Percentiles rank a stretch among this genome's conserved stretches.
Evolutionary conservation across 208 protist genomes (phyloP).

Genomic region (Leptomonas pyrrhocoris): DNA sequence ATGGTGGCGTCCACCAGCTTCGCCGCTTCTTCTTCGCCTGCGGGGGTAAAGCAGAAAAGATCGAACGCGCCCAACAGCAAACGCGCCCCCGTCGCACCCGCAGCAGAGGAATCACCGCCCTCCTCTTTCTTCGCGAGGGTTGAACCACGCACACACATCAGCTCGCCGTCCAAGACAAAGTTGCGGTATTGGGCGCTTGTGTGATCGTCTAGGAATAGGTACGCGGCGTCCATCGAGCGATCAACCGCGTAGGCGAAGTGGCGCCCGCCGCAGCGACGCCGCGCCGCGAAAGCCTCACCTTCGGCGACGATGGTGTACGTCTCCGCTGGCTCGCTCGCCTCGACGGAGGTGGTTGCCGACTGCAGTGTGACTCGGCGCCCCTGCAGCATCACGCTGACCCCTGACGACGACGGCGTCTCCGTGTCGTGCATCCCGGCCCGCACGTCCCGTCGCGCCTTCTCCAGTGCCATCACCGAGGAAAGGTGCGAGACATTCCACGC

Average conservation of each 20-base stretch:
- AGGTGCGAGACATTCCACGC: conserved; percentile 10
- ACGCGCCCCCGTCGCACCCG: not conserved
- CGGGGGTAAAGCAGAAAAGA: conserved; percentile 38
- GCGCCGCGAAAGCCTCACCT: not conserved
- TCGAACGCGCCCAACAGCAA: conserved; percentile 66
- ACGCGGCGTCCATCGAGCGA: conserved; percentile 55
- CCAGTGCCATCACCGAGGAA: conserved; percentile 13
- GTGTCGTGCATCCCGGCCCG: no score
- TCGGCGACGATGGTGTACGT: not conserved
- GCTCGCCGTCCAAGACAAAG: conserved; percentile 69
- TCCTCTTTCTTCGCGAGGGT: not conserved
- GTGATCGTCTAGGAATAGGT: conserved; percentile 55
- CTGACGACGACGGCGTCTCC: not conserved
- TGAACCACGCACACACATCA: conserved; percentile 42
- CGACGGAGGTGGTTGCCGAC: not conserved
- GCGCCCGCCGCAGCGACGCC: conserved; percentile 15
- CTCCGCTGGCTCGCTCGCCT: not conserved
- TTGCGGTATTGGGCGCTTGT: conserved; percentile 14
- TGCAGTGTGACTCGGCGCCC: not conserved
- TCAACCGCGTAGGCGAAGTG: conserved; percentile 59
- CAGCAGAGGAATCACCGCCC: not conserved
- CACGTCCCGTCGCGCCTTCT: conserved; percentile 13
- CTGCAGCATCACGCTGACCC: not conserved
- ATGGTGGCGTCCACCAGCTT: conserved; percentile 36
- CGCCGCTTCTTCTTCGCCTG: conserved; percentile 2